These are phyloP conservation scores for Curvularia spicifera DNA, from an alignment of 2,329 filamentous ascomycete species.

Conservation along the genomic window DNA sequence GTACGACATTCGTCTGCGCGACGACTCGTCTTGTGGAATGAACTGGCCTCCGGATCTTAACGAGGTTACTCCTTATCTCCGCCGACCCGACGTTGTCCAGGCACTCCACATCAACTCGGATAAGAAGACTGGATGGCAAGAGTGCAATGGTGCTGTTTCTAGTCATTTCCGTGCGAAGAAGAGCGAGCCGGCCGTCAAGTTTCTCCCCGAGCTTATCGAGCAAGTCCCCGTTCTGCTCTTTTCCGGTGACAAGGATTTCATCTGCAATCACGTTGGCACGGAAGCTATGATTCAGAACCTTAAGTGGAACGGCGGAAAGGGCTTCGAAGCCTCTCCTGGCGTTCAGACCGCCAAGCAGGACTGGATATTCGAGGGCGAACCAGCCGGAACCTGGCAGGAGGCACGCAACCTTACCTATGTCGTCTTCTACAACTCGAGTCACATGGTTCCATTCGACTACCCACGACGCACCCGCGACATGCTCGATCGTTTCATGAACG, in stretches of 20 bases:
- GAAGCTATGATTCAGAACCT: conserved; percentile 89
- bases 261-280: conserved; percentile 96
- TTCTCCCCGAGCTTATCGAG: conserved; percentile 79
- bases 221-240: conserved; percentile 84
- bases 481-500: conserved; percentile 94
- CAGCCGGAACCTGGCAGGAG: conserved; percentile 90
- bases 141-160: conserved; percentile 84
- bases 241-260: conserved; percentile 90
- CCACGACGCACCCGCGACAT: conserved; percentile 88
- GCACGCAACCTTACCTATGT: conserved; percentile 96
- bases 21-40: conserved; percentile 88
- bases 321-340: conserved; percentile 85
- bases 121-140: conserved; percentile 87
- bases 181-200: conserved; percentile 73
- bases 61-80: conserved; percentile 81
- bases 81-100: conserved; percentile 74
- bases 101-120: conserved; percentile 84
- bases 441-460: conserved; percentile 98
- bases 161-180: conserved; percentile 71
- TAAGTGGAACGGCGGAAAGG: conserved; percentile 88
- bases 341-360: conserved; percentile 90
- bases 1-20: conserved; percentile 91
- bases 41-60: conserved; percentile 93
- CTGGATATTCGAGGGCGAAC: conserved; percentile 90
- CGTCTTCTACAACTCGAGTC: conserved; percentile 91